A percentile compares a stretch with the other conserved stretches of the same genome.
Evolutionary conservation across 257 asterid genomes (phyloP).

Genomic region (Solanum clarkiae): DNA sequence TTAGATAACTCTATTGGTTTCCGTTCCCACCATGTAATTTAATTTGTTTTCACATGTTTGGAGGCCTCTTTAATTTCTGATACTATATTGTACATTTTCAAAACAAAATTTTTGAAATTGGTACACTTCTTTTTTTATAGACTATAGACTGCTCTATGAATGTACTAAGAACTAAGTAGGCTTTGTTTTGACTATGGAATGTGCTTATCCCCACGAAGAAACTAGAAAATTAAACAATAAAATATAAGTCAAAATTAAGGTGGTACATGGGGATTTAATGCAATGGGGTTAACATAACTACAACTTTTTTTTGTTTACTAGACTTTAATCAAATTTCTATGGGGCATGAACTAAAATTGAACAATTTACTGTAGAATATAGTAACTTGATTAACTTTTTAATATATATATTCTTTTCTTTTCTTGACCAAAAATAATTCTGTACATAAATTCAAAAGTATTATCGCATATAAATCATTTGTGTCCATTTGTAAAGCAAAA

Average conservation of each 20-base stretch:
- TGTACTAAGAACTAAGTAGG: background rate
- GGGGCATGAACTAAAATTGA: background rate
- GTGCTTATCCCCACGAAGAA: background rate
- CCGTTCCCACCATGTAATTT: background rate
- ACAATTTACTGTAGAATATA: background rate
- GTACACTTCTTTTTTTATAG: slow-evolving; percentile 1
- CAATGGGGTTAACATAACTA: background rate
- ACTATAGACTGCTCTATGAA: background rate
- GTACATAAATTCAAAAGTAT: no score
- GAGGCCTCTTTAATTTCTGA: background rate
- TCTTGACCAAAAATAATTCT: no score
- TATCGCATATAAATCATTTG: no score
- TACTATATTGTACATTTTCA: background rate
- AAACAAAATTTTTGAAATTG: background rate
- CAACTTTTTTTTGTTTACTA: no score
- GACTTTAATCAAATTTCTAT: no score
- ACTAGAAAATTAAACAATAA: background rate
- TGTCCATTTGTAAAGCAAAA: no score
- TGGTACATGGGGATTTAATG: background rate
- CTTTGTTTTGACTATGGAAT: background rate
- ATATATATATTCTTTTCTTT: background rate
- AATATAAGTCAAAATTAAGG: background rate
- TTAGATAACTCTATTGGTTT: background rate
- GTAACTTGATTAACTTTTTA: background rate
- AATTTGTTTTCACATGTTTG: background rate